Percentiles rank a stretch among this genome's conserved stretches.
Conservation (phyloP, 805 yeast species). For the Wickerhamomyces subpelliculosus region DNA sequence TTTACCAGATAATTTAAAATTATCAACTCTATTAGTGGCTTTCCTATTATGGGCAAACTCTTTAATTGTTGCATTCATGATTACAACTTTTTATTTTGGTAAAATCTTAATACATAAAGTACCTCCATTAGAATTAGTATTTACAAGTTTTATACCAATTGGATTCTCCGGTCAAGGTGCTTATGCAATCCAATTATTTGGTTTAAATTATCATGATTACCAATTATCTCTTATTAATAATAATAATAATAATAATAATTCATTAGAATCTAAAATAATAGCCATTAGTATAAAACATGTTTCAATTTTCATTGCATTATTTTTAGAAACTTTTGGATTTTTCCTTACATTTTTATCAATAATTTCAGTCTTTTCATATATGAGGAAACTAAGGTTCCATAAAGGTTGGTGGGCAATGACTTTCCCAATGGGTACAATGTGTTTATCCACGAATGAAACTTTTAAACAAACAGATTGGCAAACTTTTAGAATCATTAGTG, state of each 20-base stretch:
- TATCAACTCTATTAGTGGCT: constrained; percentile 46
- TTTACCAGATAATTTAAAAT: constrained; percentile 39
- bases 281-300: constrained; percentile 25
- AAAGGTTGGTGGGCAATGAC: constrained; percentile 78
- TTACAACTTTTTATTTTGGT: constrained; percentile 52
- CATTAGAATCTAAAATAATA: constrained; percentile 13
- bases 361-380: constrained; percentile 21
- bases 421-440: constrained; percentile 85
- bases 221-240: too few relatives aligned
- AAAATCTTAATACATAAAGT: constrained; percentile 50
- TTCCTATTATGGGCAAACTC: constrained; percentile 68
- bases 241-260: constrained; percentile 15
- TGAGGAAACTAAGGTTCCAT: constrained; percentile 34
- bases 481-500: constrained; percentile 56
- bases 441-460: constrained; percentile 49
- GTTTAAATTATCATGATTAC: constrained; percentile 32
- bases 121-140: constrained; percentile 48
- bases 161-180: constrained; percentile 88
- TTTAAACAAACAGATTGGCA: constrained; percentile 39
- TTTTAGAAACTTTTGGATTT: constrained; percentile 48
- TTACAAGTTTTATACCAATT: constrained; percentile 69
- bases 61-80: constrained; percentile 47
- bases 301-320: constrained; percentile 36
- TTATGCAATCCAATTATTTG: constrained; percentile 53
- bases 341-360: constrained; percentile 44